Percentiles rank a stretch among this genome's conserved stretches.
Conservation (phyloP, 73 alveolate genomes). For the Paramecium bursaria region DNA sequence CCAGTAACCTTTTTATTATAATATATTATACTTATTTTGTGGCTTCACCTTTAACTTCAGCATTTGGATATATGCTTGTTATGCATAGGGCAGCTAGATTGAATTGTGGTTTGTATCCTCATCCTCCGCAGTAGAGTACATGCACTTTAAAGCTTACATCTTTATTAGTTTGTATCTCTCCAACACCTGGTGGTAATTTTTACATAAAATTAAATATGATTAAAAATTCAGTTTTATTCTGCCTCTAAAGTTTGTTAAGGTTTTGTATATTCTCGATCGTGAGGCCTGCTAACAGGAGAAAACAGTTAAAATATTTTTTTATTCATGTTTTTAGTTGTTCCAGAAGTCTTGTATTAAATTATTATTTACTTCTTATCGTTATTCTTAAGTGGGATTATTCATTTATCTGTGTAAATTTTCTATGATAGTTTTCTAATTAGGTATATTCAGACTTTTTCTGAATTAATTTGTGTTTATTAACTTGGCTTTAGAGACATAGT, state of each 20-base stretch:
- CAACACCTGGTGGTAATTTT: constrained; percentile 29
- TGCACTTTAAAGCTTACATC: constrained; percentile 21
- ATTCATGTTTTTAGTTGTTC: no score
- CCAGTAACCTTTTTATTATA: background rate
- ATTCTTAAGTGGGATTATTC: no score
- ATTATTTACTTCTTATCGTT: no score
- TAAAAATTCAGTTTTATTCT: no score
- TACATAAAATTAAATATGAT: constrained; percentile 35
- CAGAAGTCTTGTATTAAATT: no score
- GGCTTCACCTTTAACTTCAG: constrained; percentile 15
- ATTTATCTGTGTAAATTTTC: background rate
- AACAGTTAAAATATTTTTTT: no score
- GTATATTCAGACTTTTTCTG: constrained; percentile 19
- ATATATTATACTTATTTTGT: background rate
- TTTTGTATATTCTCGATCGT: no score
- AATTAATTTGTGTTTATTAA: constrained; percentile 6
- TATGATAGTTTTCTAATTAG: constrained; percentile 2
- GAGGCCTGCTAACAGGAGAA: no score
- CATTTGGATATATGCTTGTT: constrained; percentile 44
- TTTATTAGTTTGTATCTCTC: constrained; percentile 3
- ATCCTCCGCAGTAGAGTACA: constrained; percentile 45
- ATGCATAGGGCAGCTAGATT: constrained; percentile 17
- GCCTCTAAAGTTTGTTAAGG: no score
- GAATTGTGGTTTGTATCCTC: constrained; percentile 49
- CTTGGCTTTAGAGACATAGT: constrained; percentile 29